Evolutionary conservation across 1,139 yeast genomes (phyloP), one percentile per base, ranked within the genome.

Genomic region (Candida frijolesensis): DNA sequence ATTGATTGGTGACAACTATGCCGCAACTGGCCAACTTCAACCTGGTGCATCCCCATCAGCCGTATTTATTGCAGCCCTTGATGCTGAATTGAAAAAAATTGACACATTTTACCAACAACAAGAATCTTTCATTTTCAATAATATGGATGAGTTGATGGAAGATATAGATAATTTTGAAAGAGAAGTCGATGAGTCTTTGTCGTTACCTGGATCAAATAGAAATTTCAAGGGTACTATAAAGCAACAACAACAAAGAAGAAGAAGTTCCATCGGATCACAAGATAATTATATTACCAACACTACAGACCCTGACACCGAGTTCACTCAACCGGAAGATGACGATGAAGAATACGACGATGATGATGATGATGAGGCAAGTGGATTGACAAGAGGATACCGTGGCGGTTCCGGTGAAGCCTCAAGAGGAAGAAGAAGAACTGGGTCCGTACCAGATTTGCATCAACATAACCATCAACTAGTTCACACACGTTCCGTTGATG

Each of bases 91-190:
- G 54, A 57, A 60, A 32, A 85, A 83, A 62, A 79, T 85, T 47
- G 89, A 85, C 59, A 77, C 71, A 10, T 85, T 85, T 55, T 85
- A 83, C 63, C 70, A 73, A 53, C 60, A 68, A 9, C 82, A 81
- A 56, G 89, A 85, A 61, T 62, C 67, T 4, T 72, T 68, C 50
- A 72, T 82, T 25, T 80, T 73, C 56, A 64, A 63, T 32, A 78
- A 74, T 46, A 77, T 83, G 50, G 82, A 81, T 19, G 76, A 73
- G n/a, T 68, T 85, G 52, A 68, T 81, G 15, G 63, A 66, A 35
- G 89, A 84, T 57, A 71, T 80, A 45, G 77, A 78, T 50, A 66
- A 67, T 40, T 78, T 76, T 53, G 81, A 76, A 51, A 62, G 60
- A n/a, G 79, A 73, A 48, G 50, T 56, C 16, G 58, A 56, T 56